These are phyloP conservation scores for Botrytis squamosa DNA, from an alignment of 2,329 filamentous ascomycete species.

Conservation along the genomic window DNA sequence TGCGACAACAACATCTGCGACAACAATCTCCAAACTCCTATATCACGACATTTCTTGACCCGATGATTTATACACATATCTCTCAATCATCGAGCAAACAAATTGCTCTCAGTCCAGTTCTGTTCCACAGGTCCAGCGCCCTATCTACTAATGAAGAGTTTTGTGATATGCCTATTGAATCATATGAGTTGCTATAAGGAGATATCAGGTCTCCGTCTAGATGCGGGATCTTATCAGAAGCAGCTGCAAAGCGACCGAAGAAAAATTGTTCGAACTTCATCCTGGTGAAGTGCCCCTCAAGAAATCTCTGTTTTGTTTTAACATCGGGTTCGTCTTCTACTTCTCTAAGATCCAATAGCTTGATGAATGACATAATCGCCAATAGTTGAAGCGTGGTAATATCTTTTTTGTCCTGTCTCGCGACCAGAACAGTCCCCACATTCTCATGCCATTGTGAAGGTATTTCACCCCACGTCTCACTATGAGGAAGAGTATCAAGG, in stretches of 20 bases:
- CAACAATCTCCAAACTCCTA: neutral
- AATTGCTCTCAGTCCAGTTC: neutral
- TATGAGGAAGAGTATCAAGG: neutral
- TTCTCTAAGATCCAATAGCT: fast-evolving
- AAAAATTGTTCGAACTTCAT: neutral
- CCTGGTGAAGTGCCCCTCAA: neutral
- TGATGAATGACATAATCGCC: neutral
- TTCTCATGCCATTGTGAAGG: neutral
- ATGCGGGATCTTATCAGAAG: fast-evolving
- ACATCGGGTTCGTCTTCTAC: neutral
- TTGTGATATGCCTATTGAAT: neutral
- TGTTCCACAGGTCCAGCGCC: too few species aligned
- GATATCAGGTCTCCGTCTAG: neutral
- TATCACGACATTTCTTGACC: too few species aligned
- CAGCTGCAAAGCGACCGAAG: neutral
- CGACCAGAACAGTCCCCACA: neutral
- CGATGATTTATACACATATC: too few species aligned
- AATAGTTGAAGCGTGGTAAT: neutral
- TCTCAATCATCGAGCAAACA: fast-evolving
- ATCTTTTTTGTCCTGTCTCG: neutral
- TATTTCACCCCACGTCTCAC: neutral
- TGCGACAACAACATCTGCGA: neutral
- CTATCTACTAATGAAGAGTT: fast-evolving
- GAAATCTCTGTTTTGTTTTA: too few species aligned
- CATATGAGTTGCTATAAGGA: neutral